These are phyloP conservation scores for Beauveria rudraprayagi DNA, from an alignment of 2,329 filamentous ascomycete species.

Conservation along the genomic window DNA sequence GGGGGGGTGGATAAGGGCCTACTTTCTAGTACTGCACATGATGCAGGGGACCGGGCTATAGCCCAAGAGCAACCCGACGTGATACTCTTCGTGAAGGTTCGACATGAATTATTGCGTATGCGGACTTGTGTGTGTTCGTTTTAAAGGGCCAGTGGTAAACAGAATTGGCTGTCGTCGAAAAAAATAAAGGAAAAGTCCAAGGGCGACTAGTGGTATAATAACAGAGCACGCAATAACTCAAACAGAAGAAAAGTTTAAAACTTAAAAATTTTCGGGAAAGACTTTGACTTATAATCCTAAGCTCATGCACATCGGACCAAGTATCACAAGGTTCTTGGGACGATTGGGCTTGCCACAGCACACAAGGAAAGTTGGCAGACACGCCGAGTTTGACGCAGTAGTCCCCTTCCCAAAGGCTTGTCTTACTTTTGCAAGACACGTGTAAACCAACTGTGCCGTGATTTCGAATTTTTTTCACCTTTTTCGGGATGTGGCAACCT, in stretches of 20 bases:
- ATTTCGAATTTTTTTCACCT: neutral
- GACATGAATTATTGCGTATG: neutral
- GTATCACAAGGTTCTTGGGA: neutral
- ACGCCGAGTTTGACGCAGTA: neutral
- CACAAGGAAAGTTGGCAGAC: neutral
- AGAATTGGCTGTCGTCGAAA: neutral
- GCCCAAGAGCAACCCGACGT: slow-evolving; percentile 3
- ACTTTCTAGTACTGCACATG: slow-evolving; percentile 7
- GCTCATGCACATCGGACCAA: neutral
- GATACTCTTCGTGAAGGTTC: neutral
- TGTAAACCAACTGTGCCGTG: neutral
- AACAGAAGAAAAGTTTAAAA: neutral
- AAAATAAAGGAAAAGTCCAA: neutral
- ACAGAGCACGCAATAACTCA: neutral
- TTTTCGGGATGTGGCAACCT: neutral
- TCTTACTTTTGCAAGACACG: neutral
- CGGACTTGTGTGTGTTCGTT: neutral
- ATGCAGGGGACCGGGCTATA: slow-evolving; percentile 8
- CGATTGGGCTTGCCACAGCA: neutral
- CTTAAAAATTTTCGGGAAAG: neutral
- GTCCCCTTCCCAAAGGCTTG: neutral
- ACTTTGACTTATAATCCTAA: neutral
- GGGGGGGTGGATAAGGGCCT: neutral
- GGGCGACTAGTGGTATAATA: neutral
- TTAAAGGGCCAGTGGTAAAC: neutral